Base-by-base conservation (phyloP, 495 filamentous ascomycete species). In the Tirmania nivea region DNA sequence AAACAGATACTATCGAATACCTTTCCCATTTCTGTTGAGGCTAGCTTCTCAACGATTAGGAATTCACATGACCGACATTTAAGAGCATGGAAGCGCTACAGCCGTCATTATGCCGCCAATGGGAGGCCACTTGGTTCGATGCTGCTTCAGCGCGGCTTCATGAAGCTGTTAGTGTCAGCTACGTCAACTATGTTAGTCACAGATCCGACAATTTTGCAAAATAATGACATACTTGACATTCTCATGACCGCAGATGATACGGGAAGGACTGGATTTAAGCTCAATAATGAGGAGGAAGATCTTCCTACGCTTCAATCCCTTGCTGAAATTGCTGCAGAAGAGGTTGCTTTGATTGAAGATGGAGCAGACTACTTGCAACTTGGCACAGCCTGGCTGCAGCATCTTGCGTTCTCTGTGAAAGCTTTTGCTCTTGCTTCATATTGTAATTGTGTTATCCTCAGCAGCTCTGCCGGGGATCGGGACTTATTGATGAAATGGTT, bases 91-190 rank as follows among this genome's bases (percentile, higher is more conserved):
- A 89, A 79, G 63, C 75, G 76, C 56, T 87, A 80, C 66, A 69
- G 80, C 16, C 78, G 79, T n/a, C 80, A 84, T 48, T 96, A 97
- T 65, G 78, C 86, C 25, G 74, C 76, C 9, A 71, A 76, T 53
- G 83, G 82, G 11, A 77, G 83, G 14, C 88, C 90, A 2, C 66
- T 96, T 34, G 87, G 90, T 5, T 86, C 86, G n/a, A 88, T 94
- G 83, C 69, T 95, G 8, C 67, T 97, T 14, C 86, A 87, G 63
- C 78, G 82, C 60, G 84, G 78, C 51, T 87, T 87, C 63, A 88
- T 88, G 77, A 78, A 76, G 62, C 76, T 96, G 49, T 71, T 92
- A 25, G 80, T 85, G 52, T 78, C 85, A 7, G 79, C 75, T 52
- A 84, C 83, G n/a, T 81, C 82, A 8, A 69, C 79, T 17, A 71